Base-by-base conservation (phyloP, 1,284 basidiomycete species). In the Ceratobasidium sp. region DNA sequence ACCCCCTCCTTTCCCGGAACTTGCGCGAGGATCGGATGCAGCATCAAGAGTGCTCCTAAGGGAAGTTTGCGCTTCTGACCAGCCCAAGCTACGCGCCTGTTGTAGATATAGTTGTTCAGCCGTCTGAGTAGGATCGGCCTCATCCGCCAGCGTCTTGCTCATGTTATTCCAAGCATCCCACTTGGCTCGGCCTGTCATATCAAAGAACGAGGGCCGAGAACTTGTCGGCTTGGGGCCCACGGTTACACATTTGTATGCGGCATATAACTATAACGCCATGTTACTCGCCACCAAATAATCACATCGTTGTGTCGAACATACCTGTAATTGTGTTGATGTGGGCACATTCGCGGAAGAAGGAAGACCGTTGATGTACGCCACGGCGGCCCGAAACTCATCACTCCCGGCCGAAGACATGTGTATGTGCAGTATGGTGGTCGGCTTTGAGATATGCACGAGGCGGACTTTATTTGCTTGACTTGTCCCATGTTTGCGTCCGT, bases 111-210 rank as follows among this genome's bases (percentile, higher is more conserved):
- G 83, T 51, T 75, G 79, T 78, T 77, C 73, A 14, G 79, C 79
- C 6, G 67, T 46, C 46, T 60, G 67, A n/a, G 33, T 42, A 21
- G 67, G 67, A 36, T 61, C 70, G 38, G 88, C 86, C 46, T 84
- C 87, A 44, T 85, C 84, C 21, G 76, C 76, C 3, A 79, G 78
- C 8, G 78, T 77, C n/a, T 77, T 79, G 23, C 79, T 70, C 1
- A 70, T 78, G 6, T 81, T 77, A 38, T 79, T 83, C 92, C 94
- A 96, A 0, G 92, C 91, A 78, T 95, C 93, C 89, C 92, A 93
- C 80, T 96, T 96, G 1, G 93, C 92, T 38, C 92, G 83, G 1
- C 88, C 90, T 1, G 89, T 85, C 78, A 91, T 85, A 75, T 92
- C 92, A 77, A 95, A 92, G 36, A 96, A 83, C 5, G 90, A 92